Conservation (phyloP, 164 flowering plant species). For the Magnolia kwangsiensis region DNA sequence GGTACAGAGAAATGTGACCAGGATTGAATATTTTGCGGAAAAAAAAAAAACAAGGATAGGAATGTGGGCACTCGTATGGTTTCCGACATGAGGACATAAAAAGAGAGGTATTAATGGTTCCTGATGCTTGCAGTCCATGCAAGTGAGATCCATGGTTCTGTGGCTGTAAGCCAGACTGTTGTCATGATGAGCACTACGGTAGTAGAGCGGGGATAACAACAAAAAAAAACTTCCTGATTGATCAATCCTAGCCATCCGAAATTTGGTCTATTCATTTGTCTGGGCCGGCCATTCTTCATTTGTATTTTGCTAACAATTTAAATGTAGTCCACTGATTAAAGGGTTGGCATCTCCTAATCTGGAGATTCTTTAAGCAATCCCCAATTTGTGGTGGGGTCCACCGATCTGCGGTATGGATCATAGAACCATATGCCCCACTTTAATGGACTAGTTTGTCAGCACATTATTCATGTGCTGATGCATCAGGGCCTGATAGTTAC, state of each 20-base stretch:
- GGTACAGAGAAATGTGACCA: no score
- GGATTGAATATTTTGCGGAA: no score
- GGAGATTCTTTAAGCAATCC: not conserved
- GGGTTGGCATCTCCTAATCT: not conserved
- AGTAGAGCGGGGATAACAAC: no score
- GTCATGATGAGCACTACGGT: not conserved
- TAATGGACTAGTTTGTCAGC: no score
- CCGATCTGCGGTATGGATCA: no score
- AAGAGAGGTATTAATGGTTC: not conserved
- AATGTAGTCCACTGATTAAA: not conserved
- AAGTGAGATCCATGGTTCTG: not conserved
- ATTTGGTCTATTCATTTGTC: not conserved
- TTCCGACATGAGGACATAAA: no score
- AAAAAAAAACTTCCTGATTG: no score
- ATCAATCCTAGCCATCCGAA: not conserved
- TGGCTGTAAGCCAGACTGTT: not conserved
- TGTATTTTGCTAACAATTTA: not conserved
- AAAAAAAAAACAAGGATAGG: no score
- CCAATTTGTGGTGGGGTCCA: not conserved
- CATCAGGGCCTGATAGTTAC: not conserved
- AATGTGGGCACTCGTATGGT: no score
- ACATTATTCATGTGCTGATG: no score
- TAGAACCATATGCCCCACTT: no score
- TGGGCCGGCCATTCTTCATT: not conserved
- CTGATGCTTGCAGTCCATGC: not conserved